Conservation (phyloP, 331 rosid genomes). For the Stylosanthes scabra region DNA sequence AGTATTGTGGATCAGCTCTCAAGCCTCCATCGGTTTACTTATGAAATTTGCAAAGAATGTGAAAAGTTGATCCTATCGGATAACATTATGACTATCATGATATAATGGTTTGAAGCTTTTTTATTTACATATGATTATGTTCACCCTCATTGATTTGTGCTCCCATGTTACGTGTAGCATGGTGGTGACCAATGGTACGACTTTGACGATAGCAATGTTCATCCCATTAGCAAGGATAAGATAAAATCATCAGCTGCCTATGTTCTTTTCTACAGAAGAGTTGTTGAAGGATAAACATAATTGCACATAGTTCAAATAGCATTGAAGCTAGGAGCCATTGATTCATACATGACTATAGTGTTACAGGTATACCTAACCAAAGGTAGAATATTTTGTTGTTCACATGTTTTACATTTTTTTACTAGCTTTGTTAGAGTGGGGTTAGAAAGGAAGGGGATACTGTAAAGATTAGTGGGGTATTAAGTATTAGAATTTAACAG, state of each 20-base stretch:
- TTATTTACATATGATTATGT: conserved; percentile 9
- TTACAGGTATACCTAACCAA: conserved; percentile 27
- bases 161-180: conserved; percentile 59
- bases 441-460: conserved; percentile 18
- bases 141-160: conserved; percentile 33
- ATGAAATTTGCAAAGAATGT: conserved; percentile 6
- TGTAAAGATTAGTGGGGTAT: conserved; percentile 31
- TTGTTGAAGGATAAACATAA: conserved; percentile 51
- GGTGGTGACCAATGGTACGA: conserved; percentile 97
- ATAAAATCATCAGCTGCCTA: conserved; percentile 95
- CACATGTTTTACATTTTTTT: conserved; percentile 20
- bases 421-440: conserved; percentile 31
- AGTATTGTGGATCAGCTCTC: too few species aligned
- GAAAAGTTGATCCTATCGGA: conserved; percentile 34
- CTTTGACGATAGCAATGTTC: conserved; percentile 88
- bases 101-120: too few species aligned
- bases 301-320: conserved; percentile 40
- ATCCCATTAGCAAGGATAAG: conserved; percentile 83
- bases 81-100: conserved; percentile 24
- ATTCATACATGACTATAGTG: conserved; percentile 48
- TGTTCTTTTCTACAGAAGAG: conserved; percentile 97
- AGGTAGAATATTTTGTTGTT: conserved; percentile 40
- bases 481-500: conserved; percentile 36
- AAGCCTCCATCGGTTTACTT: conserved; percentile 26
- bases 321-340: conserved; percentile 43